phyloP scores from a whole-genome alignment of 2,329 filamentous ascomycete species.

The Ceratocystis alfenasii region DNA sequence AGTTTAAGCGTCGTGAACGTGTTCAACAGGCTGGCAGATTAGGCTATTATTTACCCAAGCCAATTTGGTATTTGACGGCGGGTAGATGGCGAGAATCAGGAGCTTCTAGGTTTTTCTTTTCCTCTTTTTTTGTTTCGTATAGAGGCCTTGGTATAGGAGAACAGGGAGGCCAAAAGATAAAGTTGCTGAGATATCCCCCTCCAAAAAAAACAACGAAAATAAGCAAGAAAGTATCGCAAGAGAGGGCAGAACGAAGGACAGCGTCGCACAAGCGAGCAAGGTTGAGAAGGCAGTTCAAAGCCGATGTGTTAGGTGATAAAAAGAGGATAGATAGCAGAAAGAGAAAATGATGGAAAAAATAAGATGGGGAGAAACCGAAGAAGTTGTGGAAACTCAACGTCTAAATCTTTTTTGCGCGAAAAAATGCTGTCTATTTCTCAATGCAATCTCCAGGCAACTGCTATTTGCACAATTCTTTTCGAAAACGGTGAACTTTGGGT shows the following conservation, averaged over 20 bases:
- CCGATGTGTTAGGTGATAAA: not conserved
- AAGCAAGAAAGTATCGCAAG: not conserved
- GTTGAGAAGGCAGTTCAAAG: not conserved
- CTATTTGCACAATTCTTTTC: slow-evolving; percentile 4
- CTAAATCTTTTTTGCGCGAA: slow-evolving; percentile 5
- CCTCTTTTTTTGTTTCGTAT: too few relatives aligned
- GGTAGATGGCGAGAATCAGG: too few relatives aligned
- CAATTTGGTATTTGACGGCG: too few relatives aligned
- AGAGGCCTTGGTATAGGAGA: not conserved
- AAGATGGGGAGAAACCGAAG: not conserved
- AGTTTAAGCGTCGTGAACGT: not conserved
- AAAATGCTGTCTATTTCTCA: slow-evolving; percentile 9
- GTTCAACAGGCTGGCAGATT: not conserved
- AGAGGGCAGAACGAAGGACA: not conserved
- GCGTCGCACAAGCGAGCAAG: not conserved
- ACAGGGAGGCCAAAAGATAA: not conserved
- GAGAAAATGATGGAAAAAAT: not conserved
- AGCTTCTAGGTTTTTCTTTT: too few relatives aligned
- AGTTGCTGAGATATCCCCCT: not conserved
- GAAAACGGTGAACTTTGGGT: not conserved
- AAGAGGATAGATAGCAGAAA: not conserved
- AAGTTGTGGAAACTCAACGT: not conserved
- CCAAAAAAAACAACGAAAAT: not conserved
- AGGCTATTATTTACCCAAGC: too few relatives aligned
- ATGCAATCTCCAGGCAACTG: slow-evolving; percentile 7